These are phyloP conservation scores for Xanthoconium purpureum DNA, from an alignment of 768 basidiomycete genomes.

Conservation along the genomic window DNA sequence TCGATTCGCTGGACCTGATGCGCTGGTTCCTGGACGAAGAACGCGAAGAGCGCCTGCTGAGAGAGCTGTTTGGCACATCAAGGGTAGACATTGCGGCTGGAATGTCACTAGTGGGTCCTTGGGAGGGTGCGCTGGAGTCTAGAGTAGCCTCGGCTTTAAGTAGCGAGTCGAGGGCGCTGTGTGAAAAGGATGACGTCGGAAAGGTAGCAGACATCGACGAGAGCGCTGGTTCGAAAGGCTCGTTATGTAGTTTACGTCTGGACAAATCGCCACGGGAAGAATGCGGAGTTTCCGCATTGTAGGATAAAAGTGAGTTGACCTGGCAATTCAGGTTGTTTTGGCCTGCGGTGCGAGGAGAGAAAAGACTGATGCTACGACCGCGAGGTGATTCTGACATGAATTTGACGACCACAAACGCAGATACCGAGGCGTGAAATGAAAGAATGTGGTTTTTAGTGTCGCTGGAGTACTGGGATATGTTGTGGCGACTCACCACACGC, in stretches of 20 bases:
- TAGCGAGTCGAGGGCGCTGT: conserved; percentile 30
- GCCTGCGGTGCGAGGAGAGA: conserved; percentile 30
- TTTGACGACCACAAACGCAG: conserved; percentile 17
- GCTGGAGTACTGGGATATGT: conserved; percentile 8
- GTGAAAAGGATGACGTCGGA: conserved; percentile 34
- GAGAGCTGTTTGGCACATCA: conserved; percentile 22
- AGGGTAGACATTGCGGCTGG: conserved; percentile 24
- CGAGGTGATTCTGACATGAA: conserved; percentile 28
- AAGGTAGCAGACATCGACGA: conserved; percentile 21
- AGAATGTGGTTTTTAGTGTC: conserved; percentile 20
- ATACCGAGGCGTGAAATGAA: conserved; percentile 21
- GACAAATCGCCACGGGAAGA: conserved; percentile 26
- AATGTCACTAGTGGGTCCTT: conserved; percentile 18
- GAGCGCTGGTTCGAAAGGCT: conserved; percentile 22
- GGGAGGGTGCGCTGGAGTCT: conserved; percentile 15
- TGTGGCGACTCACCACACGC: conserved; percentile 29
- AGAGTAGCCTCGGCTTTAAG: conserved; percentile 30
- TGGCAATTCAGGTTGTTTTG: conserved; percentile 18
- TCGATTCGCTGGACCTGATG: conserved; percentile 23
- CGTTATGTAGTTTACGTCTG: conserved; percentile 23
- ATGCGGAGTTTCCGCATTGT: conserved; percentile 34
- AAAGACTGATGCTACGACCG: conserved; percentile 34
- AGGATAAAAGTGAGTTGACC: conserved; percentile 22
- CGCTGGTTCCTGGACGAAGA: conserved; percentile 29
- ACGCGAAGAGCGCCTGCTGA: conserved; percentile 31